A percentile compares a stretch with the other conserved stretches of the same genome.
Evolutionary conservation across 108 stramenopile species (phyloP).

Genomic region (Pelagomonas calceolata): DNA sequence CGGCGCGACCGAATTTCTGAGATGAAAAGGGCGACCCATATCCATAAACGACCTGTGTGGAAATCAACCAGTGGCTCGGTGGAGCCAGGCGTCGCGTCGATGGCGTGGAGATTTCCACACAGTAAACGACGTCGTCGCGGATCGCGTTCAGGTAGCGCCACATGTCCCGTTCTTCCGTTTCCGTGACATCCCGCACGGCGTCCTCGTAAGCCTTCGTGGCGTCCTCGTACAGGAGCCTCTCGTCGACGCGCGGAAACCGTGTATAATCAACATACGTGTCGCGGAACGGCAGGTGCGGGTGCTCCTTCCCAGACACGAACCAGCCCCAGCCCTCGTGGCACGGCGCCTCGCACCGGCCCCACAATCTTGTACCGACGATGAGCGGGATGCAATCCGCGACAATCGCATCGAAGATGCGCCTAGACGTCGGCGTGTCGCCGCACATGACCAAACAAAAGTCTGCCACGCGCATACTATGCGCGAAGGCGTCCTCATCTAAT

Average conservation of each 20-base stretch:
- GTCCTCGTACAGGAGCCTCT: constrained; percentile 14
- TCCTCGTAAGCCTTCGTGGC: not conserved
- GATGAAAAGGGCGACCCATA: too few species aligned
- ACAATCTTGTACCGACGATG: constrained; percentile 27
- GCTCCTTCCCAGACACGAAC: constrained; percentile 17
- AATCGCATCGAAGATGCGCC: constrained; percentile 30
- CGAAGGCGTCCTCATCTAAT: too few species aligned
- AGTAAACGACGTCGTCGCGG: too few species aligned
- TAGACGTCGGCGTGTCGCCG: constrained; percentile 40
- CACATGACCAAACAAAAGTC: constrained; percentile 41
- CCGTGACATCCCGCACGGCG: too few species aligned
- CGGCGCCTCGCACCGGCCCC: constrained; percentile 42
- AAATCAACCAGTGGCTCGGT: too few species aligned
- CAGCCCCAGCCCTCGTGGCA: constrained; percentile 34
- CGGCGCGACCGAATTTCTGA: too few species aligned
- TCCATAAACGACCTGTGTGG: too few species aligned
- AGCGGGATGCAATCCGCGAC: constrained; percentile 41
- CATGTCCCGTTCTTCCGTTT: too few species aligned
- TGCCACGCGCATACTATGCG: constrained; percentile 17
- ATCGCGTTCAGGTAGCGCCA: too few species aligned
- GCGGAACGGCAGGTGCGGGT: constrained; percentile 33
- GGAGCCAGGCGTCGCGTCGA: too few species aligned
- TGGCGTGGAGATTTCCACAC: too few species aligned
- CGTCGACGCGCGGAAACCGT: constrained; percentile 36
- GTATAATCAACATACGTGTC: constrained; percentile 21